Percentiles rank a stretch among this genome's conserved stretches.
Evolutionary conservation across 495 filamentous ascomycete species (phyloP).

Genomic region (Penicillium odoratum): DNA sequence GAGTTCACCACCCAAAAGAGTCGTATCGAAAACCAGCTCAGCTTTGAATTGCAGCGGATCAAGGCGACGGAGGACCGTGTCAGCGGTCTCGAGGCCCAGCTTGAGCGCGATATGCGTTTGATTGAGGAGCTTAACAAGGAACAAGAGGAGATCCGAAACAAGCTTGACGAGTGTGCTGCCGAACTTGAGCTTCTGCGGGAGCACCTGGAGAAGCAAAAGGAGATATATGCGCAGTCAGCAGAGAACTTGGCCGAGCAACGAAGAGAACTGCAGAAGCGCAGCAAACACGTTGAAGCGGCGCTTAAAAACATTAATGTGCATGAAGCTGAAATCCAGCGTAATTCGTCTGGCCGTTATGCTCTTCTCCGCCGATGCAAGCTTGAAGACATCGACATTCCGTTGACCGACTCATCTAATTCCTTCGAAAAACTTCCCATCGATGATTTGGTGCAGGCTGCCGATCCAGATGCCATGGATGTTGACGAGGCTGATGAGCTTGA

Average conservation of each 20-base stretch:
- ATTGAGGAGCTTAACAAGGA: conserved; percentile 70
- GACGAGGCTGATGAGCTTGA: conserved; percentile 60
- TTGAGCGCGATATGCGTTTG: conserved; percentile 61
- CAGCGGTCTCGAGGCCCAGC: conserved; percentile 60
- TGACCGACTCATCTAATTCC: conserved; percentile 67
- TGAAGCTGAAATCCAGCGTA: conserved; percentile 80
- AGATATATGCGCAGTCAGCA: conserved; percentile 62
- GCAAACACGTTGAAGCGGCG: conserved; percentile 75
- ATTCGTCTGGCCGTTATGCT: conserved; percentile 77
- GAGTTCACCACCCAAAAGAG: conserved; percentile 84
- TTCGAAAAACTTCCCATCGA: conserved; percentile 87
- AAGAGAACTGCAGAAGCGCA: conserved; percentile 79
- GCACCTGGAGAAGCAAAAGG: conserved; percentile 64
- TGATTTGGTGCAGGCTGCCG: conserved; percentile 67
- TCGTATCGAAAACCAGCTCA: conserved; percentile 73
- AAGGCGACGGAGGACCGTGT: conserved; percentile 69
- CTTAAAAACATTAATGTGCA: conserved; percentile 72
- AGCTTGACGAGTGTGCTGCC: conserved; percentile 68
- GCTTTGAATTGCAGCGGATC: conserved; percentile 72
- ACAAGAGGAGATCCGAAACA: conserved; percentile 70
- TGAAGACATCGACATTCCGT: conserved; percentile 85
- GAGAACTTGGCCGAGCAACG: conserved; percentile 81
- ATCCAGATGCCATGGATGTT: conserved; percentile 84
- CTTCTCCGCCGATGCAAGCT: conserved; percentile 88
- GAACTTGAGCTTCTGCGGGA: conserved; percentile 76